Evolutionary conservation across 2,329 filamentous ascomycete species (phyloP).

Genomic region (Botryotinia calthae): DNA sequence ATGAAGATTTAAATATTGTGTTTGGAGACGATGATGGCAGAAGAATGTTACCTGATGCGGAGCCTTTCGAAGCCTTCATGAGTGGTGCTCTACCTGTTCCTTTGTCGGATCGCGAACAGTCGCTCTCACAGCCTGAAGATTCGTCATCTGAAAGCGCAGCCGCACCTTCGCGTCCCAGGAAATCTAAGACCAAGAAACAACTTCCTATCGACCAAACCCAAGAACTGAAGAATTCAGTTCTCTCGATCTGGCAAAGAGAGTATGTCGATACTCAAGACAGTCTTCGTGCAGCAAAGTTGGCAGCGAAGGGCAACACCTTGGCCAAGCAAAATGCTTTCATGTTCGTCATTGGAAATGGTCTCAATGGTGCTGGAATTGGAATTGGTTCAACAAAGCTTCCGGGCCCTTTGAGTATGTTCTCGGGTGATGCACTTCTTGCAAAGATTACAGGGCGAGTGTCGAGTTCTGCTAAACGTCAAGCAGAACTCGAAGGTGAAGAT

Average conservation of each 20-base stretch:
- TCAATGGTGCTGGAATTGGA: slow-evolving; percentile 52
- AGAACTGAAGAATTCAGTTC: slow-evolving; percentile 54
- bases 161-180: slow-evolving; percentile 40
- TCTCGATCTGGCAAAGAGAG: slow-evolving; percentile 55
- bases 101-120: slow-evolving; percentile 25
- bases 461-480: neutral
- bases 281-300: slow-evolving; percentile 45
- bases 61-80: slow-evolving; percentile 33
- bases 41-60: slow-evolving; percentile 35
- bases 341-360: slow-evolving; percentile 57
- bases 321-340: slow-evolving; percentile 62
- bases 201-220: slow-evolving; percentile 49
- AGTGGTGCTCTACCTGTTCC: slow-evolving; percentile 32
- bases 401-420: slow-evolving; percentile 57
- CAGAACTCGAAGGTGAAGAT: neutral
- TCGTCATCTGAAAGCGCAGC: slow-evolving; percentile 42
- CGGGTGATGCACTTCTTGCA: slow-evolving; percentile 53
- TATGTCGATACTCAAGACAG: slow-evolving; percentile 61
- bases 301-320: slow-evolving; percentile 42
- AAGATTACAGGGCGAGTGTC: neutral
- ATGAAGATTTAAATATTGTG: slow-evolving; percentile 35
- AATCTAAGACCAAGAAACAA: slow-evolving; percentile 40
- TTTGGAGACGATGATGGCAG: slow-evolving; percentile 40
- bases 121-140: slow-evolving; percentile 29
- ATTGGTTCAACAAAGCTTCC: slow-evolving; percentile 40